Percentiles rank a stretch among this genome's conserved stretches.
Evolutionary conservation across 2,329 filamentous ascomycete species (phyloP).

Genomic region (Microsporum canis): DNA sequence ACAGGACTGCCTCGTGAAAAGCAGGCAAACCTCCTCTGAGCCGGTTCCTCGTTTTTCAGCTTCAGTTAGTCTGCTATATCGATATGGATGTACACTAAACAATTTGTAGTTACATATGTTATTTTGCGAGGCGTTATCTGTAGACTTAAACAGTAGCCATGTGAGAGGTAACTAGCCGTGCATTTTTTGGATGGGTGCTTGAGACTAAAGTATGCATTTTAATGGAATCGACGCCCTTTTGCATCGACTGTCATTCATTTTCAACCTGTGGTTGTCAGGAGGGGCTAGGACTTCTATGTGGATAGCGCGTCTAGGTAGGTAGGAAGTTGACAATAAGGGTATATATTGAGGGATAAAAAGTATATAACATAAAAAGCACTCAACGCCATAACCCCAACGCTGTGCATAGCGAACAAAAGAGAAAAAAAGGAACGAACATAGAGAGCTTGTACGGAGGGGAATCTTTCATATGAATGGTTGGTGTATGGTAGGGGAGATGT

Average conservation of each 20-base stretch:
- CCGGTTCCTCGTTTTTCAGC: neutral
- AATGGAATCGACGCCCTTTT: no score
- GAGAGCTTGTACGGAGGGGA: neutral
- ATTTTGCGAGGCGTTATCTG: neutral
- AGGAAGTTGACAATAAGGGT: neutral
- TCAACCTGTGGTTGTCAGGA: no score
- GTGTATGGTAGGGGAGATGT: no score
- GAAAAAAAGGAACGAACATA: neutral
- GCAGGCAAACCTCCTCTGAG: neutral
- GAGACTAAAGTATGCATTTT: no score
- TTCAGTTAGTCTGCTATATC: neutral
- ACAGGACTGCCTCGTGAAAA: slow-evolving; percentile 15
- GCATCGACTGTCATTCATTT: no score
- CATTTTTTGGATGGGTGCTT: no score
- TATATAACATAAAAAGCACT: neutral
- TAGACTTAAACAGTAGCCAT: no score
- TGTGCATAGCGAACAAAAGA: neutral
- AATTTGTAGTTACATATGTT: neutral
- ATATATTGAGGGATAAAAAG: neutral
- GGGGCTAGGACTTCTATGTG: no score
- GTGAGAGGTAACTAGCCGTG: no score
- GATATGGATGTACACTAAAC: neutral
- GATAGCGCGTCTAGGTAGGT: neutral
- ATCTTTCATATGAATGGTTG: neutral
- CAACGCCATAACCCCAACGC: slow-evolving; percentile 2